phyloP scores from a whole-genome alignment of 2,329 filamentous ascomycete genomes.

The Pseudofabraea citricarpa region DNA sequence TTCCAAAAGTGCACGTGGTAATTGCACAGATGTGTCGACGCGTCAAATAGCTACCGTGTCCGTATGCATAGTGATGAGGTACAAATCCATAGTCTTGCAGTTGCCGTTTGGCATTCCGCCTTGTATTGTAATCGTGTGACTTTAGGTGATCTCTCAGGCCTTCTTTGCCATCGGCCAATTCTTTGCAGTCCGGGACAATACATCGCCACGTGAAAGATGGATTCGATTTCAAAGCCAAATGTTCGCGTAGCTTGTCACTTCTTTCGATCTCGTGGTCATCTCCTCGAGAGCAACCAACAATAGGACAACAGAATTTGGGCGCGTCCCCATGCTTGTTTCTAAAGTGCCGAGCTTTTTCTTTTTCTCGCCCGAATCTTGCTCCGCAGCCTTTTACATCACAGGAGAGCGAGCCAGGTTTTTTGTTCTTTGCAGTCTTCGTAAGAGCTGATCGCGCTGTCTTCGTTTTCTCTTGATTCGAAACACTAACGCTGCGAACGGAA shows the following conservation, averaged over 20 bases:
- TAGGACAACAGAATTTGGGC: not conserved
- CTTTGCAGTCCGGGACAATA: not conserved
- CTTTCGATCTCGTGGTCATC: not conserved
- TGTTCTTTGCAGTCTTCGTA: not conserved
- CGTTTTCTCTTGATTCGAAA: not conserved
- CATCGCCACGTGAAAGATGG: not conserved
- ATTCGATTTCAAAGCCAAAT: not conserved
- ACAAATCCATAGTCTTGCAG: not conserved
- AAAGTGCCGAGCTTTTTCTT: not conserved
- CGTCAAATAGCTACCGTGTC: not conserved
- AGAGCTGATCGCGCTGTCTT: not conserved
- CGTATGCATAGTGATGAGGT: not conserved
- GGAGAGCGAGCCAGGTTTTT: not conserved
- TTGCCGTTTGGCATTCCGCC: not conserved
- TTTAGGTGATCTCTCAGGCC: not conserved
- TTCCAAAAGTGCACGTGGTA: not conserved
- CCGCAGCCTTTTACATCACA: not conserved
- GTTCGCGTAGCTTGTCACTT: not conserved
- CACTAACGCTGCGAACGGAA: no score
- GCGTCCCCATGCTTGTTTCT: not conserved
- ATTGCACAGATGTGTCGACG: not conserved
- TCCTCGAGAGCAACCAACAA: not conserved
- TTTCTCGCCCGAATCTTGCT: not conserved
- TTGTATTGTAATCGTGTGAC: not conserved
- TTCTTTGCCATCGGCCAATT: not conserved